Evolutionary conservation across 345 rosid species (phyloP), one percentile per base, ranked within the genome.

Genomic region (Eucalyptus brandiana): DNA sequence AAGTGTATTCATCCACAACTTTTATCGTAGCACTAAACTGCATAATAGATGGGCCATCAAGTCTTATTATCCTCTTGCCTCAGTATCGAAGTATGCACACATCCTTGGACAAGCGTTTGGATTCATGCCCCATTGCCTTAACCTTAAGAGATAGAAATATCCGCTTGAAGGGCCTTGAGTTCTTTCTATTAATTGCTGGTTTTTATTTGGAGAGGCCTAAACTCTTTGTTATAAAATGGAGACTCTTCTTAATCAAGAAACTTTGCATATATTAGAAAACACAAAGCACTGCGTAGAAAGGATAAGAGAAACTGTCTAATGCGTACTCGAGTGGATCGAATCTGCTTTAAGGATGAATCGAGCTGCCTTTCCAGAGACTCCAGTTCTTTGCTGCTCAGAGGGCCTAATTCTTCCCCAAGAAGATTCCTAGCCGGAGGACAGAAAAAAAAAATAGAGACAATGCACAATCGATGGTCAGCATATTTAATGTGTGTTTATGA

Each of bases 271-370:
- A 26, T 45, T 30, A n/a, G 28, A 51, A 16, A 37, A 86, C 56
- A 40, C 13, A 86, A 53, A 53, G 62, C 40, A 5, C 32, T 37
- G 49, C 4, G 12, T 23, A 30, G 51, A 47, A 19, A 54, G 40
- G 40, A 30, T 13, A 81, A 49, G 9, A 62, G 12, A 45, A 54
- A 62, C n/a, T 18, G 80, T 45, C 21, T 42, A 45, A 49, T 83
- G 30, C 32, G 30, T 96, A 97, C 99, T 93, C 98, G 87, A 14
- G 96, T 96, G 88, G 96, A 97, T 93, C 98, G 92, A 89, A 96
- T 97, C 92, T 95, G 99, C 94, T 95, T 97, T 94, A 97, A 80
- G 32, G 99, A 97, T 90, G 95, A 91, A 92, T 97, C 99, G 34
- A 97, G 98, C 93, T 97, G 99, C 94, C 97, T 96, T 91, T 97